Evolutionary conservation across 1,284 basidiomycete species (phyloP).

Genomic region (Entoloma clypeatum): DNA sequence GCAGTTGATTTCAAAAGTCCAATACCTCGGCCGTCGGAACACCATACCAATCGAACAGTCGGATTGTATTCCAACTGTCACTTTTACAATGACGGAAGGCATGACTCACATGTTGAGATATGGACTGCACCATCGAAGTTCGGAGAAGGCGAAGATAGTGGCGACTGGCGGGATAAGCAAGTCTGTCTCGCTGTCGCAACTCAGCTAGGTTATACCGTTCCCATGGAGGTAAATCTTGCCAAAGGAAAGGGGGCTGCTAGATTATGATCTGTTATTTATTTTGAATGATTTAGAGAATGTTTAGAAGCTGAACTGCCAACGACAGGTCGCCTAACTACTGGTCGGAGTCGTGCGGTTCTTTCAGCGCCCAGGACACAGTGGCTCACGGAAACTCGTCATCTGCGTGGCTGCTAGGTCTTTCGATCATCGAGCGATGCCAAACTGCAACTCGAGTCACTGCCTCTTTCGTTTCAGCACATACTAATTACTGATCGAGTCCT

Average conservation of each 20-base stretch:
- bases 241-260: conserved; percentile 24
- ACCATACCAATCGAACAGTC: conserved; percentile 45
- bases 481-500: too few species aligned
- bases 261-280: too few species aligned
- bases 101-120: conserved; percentile 54
- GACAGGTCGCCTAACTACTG: too few species aligned
- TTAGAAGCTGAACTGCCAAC: too few species aligned
- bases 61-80: conserved; percentile 48
- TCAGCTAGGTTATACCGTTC: conserved; percentile 53
- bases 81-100: conserved; percentile 49
- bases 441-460: too few species aligned
- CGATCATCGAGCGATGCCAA: too few species aligned
- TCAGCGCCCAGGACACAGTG: too few species aligned
- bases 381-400: too few species aligned
- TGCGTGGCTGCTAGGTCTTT: too few species aligned
- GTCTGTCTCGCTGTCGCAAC: conserved; percentile 58
- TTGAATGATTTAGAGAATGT: too few species aligned
- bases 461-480: too few species aligned
- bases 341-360: too few species aligned
- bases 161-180: conserved; percentile 57
- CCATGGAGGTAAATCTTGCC: conserved; percentile 41
- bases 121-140: conserved; percentile 60
- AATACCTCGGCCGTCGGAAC: conserved; percentile 39
- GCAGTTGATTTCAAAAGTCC: conserved; percentile 58
- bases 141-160: conserved; percentile 37